Evolutionary conservation across 2,329 filamentous ascomycete species (phyloP).

Genomic region (Alternaria brassicicola): DNA sequence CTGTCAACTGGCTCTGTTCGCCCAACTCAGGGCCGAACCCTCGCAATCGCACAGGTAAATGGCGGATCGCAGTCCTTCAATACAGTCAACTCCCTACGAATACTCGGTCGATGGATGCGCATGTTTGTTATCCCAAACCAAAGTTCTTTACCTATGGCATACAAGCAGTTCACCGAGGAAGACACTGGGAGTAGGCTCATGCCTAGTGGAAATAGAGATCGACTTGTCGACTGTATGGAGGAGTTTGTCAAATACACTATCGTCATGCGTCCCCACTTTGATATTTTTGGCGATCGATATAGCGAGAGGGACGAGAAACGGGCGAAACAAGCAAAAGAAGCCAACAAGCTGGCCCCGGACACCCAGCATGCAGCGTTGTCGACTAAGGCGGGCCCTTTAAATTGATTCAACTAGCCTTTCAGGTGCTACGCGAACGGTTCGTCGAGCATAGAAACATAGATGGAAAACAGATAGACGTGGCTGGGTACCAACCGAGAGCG

Average conservation of each 20-base stretch:
- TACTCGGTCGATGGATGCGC: conserved; percentile 72
- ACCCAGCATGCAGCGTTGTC: background rate
- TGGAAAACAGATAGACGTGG: background rate
- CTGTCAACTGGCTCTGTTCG: conserved; percentile 66
- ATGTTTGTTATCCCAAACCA: conserved; percentile 73
- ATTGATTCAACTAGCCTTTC: background rate
- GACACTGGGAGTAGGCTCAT: conserved; percentile 60
- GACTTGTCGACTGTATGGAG: conserved; percentile 71
- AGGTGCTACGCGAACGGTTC: background rate
- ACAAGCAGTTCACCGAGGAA: conserved; percentile 63
- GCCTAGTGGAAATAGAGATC: conserved; percentile 63
- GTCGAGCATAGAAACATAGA: background rate
- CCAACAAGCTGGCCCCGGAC: background rate
- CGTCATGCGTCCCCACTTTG: conserved; percentile 66
- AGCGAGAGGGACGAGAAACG: conserved; percentile 62
- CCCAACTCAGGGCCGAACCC: conserved; percentile 69
- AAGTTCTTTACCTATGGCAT: conserved; percentile 67
- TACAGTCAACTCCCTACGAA: conserved; percentile 67
- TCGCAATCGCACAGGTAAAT: conserved; percentile 66
- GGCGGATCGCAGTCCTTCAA: conserved; percentile 73
- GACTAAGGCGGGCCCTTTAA: background rate
- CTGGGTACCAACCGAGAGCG: background rate
- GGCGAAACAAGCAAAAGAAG: conserved; percentile 27
- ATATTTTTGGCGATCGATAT: conserved; percentile 66
- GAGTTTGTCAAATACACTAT: conserved; percentile 73